Conservation (phyloP, 768 basidiomycete species). For the Mycena alexandri region DNA sequence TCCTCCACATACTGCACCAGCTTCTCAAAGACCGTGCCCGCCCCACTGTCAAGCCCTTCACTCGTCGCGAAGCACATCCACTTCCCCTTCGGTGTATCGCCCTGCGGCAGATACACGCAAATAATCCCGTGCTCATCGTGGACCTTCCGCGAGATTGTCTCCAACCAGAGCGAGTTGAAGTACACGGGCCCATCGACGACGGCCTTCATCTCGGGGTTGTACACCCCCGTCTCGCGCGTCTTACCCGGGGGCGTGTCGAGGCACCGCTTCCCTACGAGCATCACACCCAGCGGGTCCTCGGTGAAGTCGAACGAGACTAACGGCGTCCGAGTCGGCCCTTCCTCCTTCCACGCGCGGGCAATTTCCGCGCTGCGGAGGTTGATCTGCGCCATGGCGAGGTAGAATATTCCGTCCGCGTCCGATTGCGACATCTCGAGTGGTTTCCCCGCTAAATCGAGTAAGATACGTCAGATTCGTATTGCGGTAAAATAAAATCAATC, state of each 20-base stretch:
- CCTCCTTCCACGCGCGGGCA: slow-evolving; percentile 17
- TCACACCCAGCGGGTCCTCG: slow-evolving; percentile 8
- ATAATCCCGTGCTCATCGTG: slow-evolving; percentile 6
- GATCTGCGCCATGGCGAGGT: slow-evolving; percentile 12
- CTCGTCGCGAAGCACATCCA: too few relatives aligned
- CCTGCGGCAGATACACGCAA: slow-evolving; percentile 12
- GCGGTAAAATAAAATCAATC: too few relatives aligned
- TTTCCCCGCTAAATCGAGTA: not conserved
- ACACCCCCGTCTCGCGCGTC: not conserved
- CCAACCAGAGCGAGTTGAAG: not conserved
- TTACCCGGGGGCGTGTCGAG: not conserved
- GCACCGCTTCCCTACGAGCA: slow-evolving; percentile 18
- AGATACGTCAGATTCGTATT: too few relatives aligned
- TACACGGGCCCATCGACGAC: not conserved
- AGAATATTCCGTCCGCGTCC: not conserved
- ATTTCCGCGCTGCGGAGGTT: slow-evolving; percentile 8
- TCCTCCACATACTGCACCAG: too few relatives aligned
- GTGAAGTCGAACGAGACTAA: slow-evolving; percentile 9
- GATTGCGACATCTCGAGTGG: not conserved
- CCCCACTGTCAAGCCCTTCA: too few relatives aligned
- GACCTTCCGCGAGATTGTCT: not conserved
- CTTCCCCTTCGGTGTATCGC: not conserved
- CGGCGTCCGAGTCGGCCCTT: slow-evolving; percentile 10
- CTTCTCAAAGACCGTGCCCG: too few relatives aligned
- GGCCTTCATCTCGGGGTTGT: not conserved